Evolutionary conservation across 805 yeast species (phyloP).

Genomic region (Candida broadrunensis): DNA sequence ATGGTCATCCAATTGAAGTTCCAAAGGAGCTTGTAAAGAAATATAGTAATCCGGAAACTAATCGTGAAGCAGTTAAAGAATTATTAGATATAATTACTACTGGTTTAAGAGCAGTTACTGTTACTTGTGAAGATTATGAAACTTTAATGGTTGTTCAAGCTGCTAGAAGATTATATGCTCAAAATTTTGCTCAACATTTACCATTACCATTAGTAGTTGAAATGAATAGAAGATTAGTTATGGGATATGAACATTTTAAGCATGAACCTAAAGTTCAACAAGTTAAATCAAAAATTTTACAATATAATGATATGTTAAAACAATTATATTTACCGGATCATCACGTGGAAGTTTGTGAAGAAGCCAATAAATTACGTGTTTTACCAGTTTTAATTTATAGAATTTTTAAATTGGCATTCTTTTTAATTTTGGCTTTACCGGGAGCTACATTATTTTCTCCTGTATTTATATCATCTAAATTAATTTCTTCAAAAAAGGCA

Average conservation of each 20-base stretch:
- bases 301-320: conserved; percentile 61
- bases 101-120: conserved; percentile 81
- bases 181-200: conserved; percentile 64
- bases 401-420: conserved; percentile 49
- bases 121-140: conserved; percentile 84
- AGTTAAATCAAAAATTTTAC: conserved; percentile 60
- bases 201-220: conserved; percentile 86
- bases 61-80: conserved; percentile 70
- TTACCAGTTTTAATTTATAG: conserved; percentile 56
- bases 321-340: conserved; percentile 55
- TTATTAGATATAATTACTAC: conserved; percentile 67
- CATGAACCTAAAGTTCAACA: conserved; percentile 65
- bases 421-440: conserved; percentile 71
- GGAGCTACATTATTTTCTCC: conserved; percentile 89
- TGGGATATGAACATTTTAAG: conserved; percentile 74
- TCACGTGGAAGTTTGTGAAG: conserved; percentile 53
- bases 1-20: conserved; percentile 83
- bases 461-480: conserved; percentile 74
- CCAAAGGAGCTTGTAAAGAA: conserved; percentile 51
- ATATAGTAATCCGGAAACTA: conserved; percentile 64
- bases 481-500: conserved; percentile 71
- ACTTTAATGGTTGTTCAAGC: conserved; percentile 88
- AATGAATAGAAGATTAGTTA: conserved; percentile 81
- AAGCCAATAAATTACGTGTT: conserved; percentile 49
- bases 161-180: conserved; percentile 82